A percentile compares a stretch with the other conserved stretches of the same genome.
Conservation (phyloP, 1,284 basidiomycete genomes). For the Apiotrichum laibachii region DNA sequence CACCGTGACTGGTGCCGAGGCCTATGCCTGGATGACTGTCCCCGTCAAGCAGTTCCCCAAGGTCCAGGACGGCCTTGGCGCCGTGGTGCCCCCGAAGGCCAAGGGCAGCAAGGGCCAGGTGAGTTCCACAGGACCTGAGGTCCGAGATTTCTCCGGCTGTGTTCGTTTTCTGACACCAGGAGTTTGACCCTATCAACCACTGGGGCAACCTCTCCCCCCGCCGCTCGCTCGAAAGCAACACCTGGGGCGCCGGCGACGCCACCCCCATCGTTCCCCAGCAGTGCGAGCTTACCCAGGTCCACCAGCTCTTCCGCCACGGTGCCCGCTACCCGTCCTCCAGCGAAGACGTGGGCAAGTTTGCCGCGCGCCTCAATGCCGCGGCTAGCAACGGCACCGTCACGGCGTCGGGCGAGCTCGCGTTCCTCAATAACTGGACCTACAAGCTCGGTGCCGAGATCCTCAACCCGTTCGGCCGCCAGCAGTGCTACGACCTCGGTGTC, state of each 20-base stretch:
- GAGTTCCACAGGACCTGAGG: neutral
- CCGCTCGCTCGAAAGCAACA: slow-evolving; percentile 67
- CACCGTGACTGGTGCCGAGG: slow-evolving; percentile 58
- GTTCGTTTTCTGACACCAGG: neutral
- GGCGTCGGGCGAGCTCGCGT: slow-evolving; percentile 45
- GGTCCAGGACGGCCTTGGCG: slow-evolving; percentile 50
- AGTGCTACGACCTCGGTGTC: slow-evolving; percentile 49
- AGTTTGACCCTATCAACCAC: slow-evolving; percentile 63
- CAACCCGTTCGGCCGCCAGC: slow-evolving; percentile 53
- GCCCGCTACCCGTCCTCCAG: slow-evolving; percentile 49
- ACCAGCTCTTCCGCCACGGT: slow-evolving; percentile 63
- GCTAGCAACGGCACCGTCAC: slow-evolving; percentile 22
- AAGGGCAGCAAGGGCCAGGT: slow-evolving; percentile 21
- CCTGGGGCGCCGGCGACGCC: slow-evolving; percentile 69
- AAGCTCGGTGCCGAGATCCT: slow-evolving; percentile 53
- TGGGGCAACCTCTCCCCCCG: slow-evolving; percentile 85
- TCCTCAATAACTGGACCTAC: slow-evolving; percentile 54
- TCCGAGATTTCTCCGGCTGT: neutral
- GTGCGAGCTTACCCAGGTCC: slow-evolving; percentile 68
- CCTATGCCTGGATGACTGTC: slow-evolving; percentile 56
- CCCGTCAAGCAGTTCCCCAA: slow-evolving; percentile 51
- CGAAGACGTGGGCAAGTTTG: slow-evolving; percentile 35
- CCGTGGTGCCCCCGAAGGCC: slow-evolving; percentile 50
- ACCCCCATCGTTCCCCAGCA: slow-evolving; percentile 64
- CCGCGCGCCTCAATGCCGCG: slow-evolving; percentile 35